phyloP scores from a whole-genome alignment of 257 asterid species.

The Ehretia macrophylla region DNA sequence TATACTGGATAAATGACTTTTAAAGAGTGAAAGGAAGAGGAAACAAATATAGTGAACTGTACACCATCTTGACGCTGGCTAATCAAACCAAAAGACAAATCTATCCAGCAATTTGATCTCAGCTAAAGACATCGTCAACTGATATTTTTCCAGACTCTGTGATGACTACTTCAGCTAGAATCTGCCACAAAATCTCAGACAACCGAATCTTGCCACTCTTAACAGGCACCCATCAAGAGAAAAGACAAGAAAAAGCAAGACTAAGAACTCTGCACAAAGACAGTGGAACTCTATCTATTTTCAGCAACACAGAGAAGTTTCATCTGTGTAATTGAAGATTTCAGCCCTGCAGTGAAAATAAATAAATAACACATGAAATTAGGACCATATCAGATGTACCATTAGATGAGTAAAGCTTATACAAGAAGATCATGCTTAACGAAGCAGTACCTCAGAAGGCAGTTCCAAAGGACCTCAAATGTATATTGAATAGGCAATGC shows the following conservation, averaged over 20 bases:
- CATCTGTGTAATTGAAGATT: slow-evolving; percentile 28
- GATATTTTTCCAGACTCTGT: slow-evolving; percentile 26
- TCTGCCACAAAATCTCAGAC: slow-evolving; percentile 31
- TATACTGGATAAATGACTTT: slow-evolving; percentile 28
- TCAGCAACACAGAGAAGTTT: slow-evolving; percentile 19
- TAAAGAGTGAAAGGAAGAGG: slow-evolving; percentile 23
- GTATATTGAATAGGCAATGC: slow-evolving; percentile 38
- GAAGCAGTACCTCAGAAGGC: slow-evolving; percentile 39
- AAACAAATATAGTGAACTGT: slow-evolving; percentile 14
- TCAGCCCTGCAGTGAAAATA: slow-evolving; percentile 33
- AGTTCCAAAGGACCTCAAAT: slow-evolving; percentile 43
- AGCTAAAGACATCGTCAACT: slow-evolving; percentile 26
- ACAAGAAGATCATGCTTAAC: slow-evolving; percentile 7
- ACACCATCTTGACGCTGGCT: slow-evolving; percentile 33
- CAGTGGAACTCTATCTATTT: slow-evolving; percentile 28
- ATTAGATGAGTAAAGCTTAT: background rate
- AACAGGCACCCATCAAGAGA: slow-evolving; percentile 17
- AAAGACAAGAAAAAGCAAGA: slow-evolving; percentile 13
- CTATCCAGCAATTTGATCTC: slow-evolving; percentile 17
- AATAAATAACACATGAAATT: slow-evolving; percentile 1
- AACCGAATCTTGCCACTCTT: slow-evolving; percentile 25
- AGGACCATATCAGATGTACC: background rate
- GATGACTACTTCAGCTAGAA: slow-evolving; percentile 18
- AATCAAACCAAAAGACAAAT: slow-evolving; percentile 13
- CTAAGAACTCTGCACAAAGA: slow-evolving; percentile 27